These are phyloP conservation scores for Salix viminalis DNA, from an alignment of 345 rosid species.

Conservation along the genomic window DNA sequence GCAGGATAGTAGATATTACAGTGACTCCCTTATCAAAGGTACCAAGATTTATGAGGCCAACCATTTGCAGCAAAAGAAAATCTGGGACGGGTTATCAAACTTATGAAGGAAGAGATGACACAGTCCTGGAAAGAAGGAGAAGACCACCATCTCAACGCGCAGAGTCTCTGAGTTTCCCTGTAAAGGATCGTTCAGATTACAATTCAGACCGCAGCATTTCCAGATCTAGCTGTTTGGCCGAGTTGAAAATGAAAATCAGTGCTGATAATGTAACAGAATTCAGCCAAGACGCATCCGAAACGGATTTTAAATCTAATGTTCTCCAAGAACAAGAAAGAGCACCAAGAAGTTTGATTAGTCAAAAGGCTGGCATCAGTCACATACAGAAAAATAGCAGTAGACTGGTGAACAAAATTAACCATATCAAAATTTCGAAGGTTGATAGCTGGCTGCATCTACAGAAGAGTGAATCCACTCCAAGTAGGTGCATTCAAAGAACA, in stretches of 20 bases:
- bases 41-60: slow-evolving; percentile 77
- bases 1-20: slow-evolving; percentile 24
- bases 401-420: slow-evolving; percentile 10
- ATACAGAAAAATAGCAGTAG: slow-evolving; percentile 10
- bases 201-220: slow-evolving; percentile 48
- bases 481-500: slow-evolving; percentile 25
- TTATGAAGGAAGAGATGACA: slow-evolving; percentile 18
- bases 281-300: slow-evolving; percentile 56
- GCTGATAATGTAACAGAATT: slow-evolving; percentile 49
- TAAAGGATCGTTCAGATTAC: slow-evolving; percentile 38
- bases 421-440: slow-evolving; percentile 35
- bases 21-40: slow-evolving; percentile 34
- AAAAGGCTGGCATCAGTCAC: slow-evolving; percentile 16
- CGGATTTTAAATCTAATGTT: slow-evolving; percentile 39
- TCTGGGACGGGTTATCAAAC: slow-evolving; percentile 35
- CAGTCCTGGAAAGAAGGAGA: slow-evolving; percentile 31
- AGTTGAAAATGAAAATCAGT: slow-evolving; percentile 27
- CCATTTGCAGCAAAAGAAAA: slow-evolving; percentile 56
- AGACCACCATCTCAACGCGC: slow-evolving; percentile 42
- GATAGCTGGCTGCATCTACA: slow-evolving; percentile 46
- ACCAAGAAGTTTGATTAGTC: not conserved
- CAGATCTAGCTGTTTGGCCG: slow-evolving; percentile 44
- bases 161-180: slow-evolving; percentile 51
- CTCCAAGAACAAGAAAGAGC: slow-evolving; percentile 28
- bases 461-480: slow-evolving; percentile 19